phyloP scores from a whole-genome alignment of 2,329 filamentous ascomycete genomes.

The Pestalotiopsis sp. region DNA sequence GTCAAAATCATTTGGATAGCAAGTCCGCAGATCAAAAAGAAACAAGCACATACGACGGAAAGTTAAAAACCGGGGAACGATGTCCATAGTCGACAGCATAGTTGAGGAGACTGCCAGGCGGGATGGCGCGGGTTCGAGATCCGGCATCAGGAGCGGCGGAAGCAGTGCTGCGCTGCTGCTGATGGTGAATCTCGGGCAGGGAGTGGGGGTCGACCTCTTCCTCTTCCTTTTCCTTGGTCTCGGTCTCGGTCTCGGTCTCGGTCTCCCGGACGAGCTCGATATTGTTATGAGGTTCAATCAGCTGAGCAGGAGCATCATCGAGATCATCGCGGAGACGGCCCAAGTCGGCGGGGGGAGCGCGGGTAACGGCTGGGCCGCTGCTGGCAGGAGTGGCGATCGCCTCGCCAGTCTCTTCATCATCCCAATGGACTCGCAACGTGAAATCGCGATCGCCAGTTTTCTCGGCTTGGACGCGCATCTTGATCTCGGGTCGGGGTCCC shows the following conservation, averaged over 20 bases:
- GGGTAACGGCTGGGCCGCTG: too few species aligned
- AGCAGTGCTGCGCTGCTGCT: not conserved
- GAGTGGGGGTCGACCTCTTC: not conserved
- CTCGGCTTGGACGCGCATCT: not conserved
- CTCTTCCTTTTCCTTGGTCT: not conserved
- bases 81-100: not conserved
- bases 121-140: not conserved
- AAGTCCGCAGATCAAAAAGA: not conserved
- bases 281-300: not conserved
- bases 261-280: not conserved
- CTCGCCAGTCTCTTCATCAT: not conserved
- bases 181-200: not conserved
- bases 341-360: too few species aligned
- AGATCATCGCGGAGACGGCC: not conserved
- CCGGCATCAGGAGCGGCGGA: not conserved
- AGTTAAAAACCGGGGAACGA: not conserved
- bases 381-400: too few species aligned
- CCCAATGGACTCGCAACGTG: slow-evolving; percentile 9
- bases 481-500: not conserved
- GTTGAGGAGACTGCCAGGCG: not conserved
- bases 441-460: not conserved
- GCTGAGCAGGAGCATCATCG: not conserved
- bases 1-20: not conserved
- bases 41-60: not conserved
- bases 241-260: not conserved